These are phyloP conservation scores for Petrea volubilis DNA, from an alignment of 257 asterid species.

Conservation along the genomic window DNA sequence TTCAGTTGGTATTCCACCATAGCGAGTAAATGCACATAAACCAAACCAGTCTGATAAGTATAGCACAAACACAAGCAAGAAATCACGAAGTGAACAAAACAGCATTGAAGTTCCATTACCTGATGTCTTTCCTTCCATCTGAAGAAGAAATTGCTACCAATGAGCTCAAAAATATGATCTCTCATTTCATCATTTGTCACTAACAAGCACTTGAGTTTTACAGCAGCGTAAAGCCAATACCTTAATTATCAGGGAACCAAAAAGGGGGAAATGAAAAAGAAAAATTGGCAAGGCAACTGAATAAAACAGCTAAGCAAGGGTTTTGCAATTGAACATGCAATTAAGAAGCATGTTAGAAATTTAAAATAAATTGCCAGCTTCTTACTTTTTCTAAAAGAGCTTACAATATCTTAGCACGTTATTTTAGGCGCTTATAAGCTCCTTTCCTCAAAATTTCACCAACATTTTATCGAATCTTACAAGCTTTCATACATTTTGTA, in stretches of 20 bases:
- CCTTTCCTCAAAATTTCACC: too few species aligned
- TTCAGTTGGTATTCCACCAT: neutral
- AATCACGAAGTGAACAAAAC: neutral
- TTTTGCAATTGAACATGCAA: neutral
- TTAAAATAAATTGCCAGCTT: too few species aligned
- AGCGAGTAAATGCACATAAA: neutral
- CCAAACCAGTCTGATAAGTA: neutral
- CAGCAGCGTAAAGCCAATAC: conserved; percentile 98
- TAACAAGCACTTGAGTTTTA: conserved; percentile 77
- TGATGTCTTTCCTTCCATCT: conserved; percentile 98
- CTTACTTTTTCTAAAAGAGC: too few species aligned
- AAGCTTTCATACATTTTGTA: too few species aligned
- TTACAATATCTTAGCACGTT: too few species aligned
- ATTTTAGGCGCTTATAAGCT: too few species aligned
- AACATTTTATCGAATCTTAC: too few species aligned
- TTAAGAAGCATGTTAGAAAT: neutral
- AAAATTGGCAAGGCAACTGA: too few species aligned
- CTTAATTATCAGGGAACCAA: conserved; percentile 35
- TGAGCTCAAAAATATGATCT: conserved; percentile 96
- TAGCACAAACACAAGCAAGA: neutral
- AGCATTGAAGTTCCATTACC: conserved; percentile 38
- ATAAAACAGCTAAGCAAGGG: neutral
- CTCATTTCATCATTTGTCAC: conserved; percentile 99
- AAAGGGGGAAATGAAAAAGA: too few species aligned
- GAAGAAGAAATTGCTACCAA: conserved; percentile 75